phyloP scores from a whole-genome alignment of 139 green algal genomes.

The Chlorella sp. region DNA sequence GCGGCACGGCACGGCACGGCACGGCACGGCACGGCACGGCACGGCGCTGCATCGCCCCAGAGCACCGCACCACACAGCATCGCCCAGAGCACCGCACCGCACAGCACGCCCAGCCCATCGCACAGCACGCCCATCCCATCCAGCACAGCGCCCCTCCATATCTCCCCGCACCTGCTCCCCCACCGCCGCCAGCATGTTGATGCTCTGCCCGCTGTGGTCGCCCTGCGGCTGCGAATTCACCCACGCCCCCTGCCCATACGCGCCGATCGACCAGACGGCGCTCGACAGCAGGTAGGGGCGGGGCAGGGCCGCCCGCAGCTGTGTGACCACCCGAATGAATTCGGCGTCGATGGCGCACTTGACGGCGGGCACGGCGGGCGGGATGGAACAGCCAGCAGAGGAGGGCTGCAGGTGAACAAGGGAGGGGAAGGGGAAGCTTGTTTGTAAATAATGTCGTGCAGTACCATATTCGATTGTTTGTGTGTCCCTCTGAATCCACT shows the following conservation, averaged over 20 bases:
- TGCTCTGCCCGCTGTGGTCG: conserved; percentile 45
- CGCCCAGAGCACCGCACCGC: neutral
- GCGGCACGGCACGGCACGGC: neutral
- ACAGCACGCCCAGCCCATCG: neutral
- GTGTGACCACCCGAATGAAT: conserved; percentile 19
- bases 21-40: no score
- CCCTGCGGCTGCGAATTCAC: conserved; percentile 12
- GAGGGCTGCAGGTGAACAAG: neutral
- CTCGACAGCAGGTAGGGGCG: conserved; percentile 46
- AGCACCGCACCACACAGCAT: neutral
- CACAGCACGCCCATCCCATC: neutral
- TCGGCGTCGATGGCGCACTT: conserved; percentile 52
- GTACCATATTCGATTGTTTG: neutral
- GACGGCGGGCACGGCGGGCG: neutral
- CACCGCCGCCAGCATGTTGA: conserved; percentile 51
- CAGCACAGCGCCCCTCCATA: neutral
- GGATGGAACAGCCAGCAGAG: conserved; percentile 12
- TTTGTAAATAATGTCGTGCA: no score
- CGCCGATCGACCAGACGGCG: conserved; percentile 51
- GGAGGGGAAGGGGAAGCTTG: neutral
- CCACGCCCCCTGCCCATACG: conserved; percentile 50
- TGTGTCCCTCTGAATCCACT: neutral
- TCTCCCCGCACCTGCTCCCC: conserved; percentile 42
- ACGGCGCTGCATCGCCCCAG: no score
- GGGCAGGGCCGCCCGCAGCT: conserved; percentile 49